phyloP scores from a whole-genome alignment of 495 filamentous ascomycete genomes.

The Lasiosphaeriaceae sp. region DNA sequence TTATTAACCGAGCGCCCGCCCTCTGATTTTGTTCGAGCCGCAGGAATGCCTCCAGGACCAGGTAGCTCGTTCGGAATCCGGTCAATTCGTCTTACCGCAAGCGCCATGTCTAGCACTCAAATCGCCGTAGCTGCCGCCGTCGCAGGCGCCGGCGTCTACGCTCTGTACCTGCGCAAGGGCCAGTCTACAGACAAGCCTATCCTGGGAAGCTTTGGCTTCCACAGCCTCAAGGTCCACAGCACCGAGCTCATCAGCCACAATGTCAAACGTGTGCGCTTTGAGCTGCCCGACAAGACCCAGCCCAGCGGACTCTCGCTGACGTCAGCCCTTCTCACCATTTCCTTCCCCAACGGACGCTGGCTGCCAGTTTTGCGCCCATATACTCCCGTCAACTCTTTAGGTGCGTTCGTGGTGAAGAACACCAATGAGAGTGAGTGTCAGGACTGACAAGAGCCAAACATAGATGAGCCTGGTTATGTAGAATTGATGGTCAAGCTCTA shows the following conservation, averaged over 20 bases:
- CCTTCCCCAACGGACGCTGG: conserved; percentile 49
- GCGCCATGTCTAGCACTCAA: conserved; percentile 22
- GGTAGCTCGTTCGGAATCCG: conserved; percentile 4
- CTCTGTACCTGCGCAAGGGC: conserved; percentile 17
- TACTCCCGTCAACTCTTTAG: conserved; percentile 52
- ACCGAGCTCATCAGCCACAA: conserved; percentile 60
- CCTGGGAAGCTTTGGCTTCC: conserved; percentile 32
- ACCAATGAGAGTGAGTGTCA: too few relatives aligned
- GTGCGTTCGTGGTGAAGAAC: conserved; percentile 28
- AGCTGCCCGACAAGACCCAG: conserved; percentile 47
- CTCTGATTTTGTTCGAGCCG: neutral
- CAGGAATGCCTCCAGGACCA: conserved; percentile 16
- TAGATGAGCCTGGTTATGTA: conserved; percentile 51
- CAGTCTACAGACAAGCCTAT: conserved; percentile 18
- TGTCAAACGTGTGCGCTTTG: conserved; percentile 60
- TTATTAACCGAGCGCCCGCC: conserved; percentile 8
- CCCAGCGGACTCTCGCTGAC: conserved; percentile 51
- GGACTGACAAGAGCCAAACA: conserved; percentile 1
- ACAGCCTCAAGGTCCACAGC: conserved; percentile 42
- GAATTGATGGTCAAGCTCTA: conserved; percentile 64
- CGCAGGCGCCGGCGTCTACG: conserved; percentile 26
- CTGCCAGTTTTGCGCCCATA: conserved; percentile 56
- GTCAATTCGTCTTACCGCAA: conserved; percentile 11
- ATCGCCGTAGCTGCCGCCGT: conserved; percentile 25
- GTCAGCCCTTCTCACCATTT: conserved; percentile 54